Base-by-base conservation (phyloP, 2,329 filamentous ascomycete genomes). In the Penicillium glabrum region DNA sequence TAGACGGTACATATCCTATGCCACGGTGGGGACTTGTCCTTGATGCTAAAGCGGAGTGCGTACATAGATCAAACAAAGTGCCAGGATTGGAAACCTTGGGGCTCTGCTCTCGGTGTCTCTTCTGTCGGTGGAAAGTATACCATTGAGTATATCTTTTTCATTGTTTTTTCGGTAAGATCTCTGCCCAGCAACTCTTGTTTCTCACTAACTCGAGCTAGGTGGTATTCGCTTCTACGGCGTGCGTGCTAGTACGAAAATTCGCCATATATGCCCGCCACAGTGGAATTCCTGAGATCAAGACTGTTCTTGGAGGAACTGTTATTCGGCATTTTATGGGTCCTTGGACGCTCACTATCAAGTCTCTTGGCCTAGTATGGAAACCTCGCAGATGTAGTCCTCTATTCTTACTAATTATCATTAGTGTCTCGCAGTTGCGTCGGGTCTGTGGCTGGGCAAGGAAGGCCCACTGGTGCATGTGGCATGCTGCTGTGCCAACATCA, bases 251-350 rank as follows among this genome's bases (percentile, higher is more conserved):
- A 14, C 86, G 89, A 66, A 86, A 89, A 66, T 98, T 93, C 74
- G 91, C 91, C 24, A 81, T 89, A 5, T 91, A 96, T 75, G 93
- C 93, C 47, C 93, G 90, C 72, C 93, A 98, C 70, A 96, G 91
- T 72, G 93, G 93, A 76, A 97, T 99, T 65, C 92, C 93, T 6
- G 93, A 99, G 79, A 96, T 99, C 77, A 99, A 99, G 80, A 97
- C 93, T 3, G 86, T 99, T 9, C 79, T 99, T 53, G 93, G 93
- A 41, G 93, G 93, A 6, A 97, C 97, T 72, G 88, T 99, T 31
- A 97, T 99, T 60, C 84, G 88, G 59, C 85, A 88, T 57, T 96
- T 98, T 67, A 80, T 98, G 69, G 91, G 93, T 10, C 81, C 82
- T 31, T 97, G 93, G 93, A 97, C 93, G 1, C 79, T 98, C 69